Evolutionary conservation across 495 filamentous ascomycete species (phyloP), one percentile per base, ranked within the genome.

Genomic region (Lasiosphaeria miniovina): DNA sequence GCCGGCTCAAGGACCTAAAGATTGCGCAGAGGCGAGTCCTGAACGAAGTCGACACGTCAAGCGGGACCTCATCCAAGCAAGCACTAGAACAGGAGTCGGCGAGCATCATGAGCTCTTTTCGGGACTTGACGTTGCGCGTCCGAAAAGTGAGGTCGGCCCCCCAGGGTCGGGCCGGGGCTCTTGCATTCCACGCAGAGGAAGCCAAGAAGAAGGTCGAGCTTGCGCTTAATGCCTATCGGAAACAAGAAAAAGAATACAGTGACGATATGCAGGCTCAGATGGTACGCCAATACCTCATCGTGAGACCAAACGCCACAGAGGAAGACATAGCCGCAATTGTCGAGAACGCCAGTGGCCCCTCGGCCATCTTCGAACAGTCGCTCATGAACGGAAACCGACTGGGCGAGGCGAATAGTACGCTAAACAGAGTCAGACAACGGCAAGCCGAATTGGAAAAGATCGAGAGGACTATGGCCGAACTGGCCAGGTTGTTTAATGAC

Each of bases 361-460:
- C 86, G 55, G 86, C 86, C 64, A 86, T 94, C 63, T 94, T 91
- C 75, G 86, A 84, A 71, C 94, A 93, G 78, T 88, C 87, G 72
- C 86, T 88, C 76, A 83, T 83, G 78, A 77, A 81, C 58, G 75
- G 89, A 65, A 86, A 88, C 69, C 89, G 94, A 54, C 82, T 86
- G 48, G 88, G 90, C 48, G 87, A 95, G 76, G 89, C 91, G 17
- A 87, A 89, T 65, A 82, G 86, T 49, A 88, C 88, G 53, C 80
- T 92, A 57, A 82, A 83, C 58, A 88, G 88, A 45, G 91, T 95
- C 53, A 75, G 89, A 71, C 84, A 88, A 65, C 89, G 94, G 61
- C 93, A 96, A 74, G 85, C 87, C 49, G 92, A 89, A 14, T 90
- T 98, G 70, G 86, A 91, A 69, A 89, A 93, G 77, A 96, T 98